Base-by-base conservation (phyloP, 139 green algal genomes). In the Spirogloea muscicola region DNA sequence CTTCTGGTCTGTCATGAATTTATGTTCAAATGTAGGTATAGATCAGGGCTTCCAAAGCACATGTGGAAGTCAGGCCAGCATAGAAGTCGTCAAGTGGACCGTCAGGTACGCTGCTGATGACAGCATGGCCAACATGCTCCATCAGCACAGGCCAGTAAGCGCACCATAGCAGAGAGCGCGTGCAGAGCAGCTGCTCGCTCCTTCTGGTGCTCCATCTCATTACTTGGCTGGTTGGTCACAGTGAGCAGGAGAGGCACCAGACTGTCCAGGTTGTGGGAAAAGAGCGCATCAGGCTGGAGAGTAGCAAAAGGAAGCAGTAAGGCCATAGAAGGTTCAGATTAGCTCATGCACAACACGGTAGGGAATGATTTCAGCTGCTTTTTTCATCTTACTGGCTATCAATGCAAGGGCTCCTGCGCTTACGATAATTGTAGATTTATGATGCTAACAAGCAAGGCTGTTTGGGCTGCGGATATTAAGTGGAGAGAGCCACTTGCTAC, bases 161-260 rank as follows among this genome's bases (percentile, higher is more conserved):
- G 33, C 57, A 65, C 57, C 57, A 65, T 34, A 38, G 57, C 57
- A 34, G 57, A 29, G 57, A 65, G 31, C 5, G 57, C 57, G 42
- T 62, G 49, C 33, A 74, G 49, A 10, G 48, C 65, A 29, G 65
- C 31, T 29, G 65, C 49, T 21, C 38, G 21, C 21, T 38, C 16
- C n/a, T 9, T 36, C 16, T 46, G 65, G 18, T 27, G 25, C 16
- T 65, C 18, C 6, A 25, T 29, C 49, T 72, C 55, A 27, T 40
- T 25, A 16, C 41, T 51, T 9, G 68, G 33, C 42, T 76, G 49
- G 39, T 52, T 40, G 34, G 68, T 43, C 21, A 72, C 33, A 16
- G 68, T 51, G 25, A 76, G 49, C 18, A 74, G 43, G 3, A 27
- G 21, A 5, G 66, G 66, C 18, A 68, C 40, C 0, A 74, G 48